phyloP scores from a whole-genome alignment of 139 green algal species.

The Closterium sp. region DNA sequence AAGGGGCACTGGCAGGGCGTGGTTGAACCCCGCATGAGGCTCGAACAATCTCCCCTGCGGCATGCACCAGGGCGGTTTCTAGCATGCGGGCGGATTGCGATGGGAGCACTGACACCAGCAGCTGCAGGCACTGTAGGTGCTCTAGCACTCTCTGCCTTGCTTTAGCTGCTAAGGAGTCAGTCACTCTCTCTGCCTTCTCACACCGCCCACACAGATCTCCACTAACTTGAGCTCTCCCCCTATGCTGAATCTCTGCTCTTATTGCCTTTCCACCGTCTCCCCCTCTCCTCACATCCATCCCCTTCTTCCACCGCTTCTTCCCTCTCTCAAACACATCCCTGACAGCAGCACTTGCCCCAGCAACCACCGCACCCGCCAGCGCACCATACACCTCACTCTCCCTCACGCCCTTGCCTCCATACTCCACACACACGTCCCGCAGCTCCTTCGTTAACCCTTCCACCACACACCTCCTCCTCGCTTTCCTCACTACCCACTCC shows the following conservation, averaged over 20 bases:
- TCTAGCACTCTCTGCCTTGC: not conserved
- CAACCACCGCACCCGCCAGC: not conserved
- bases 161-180: not conserved
- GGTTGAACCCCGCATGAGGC: not conserved
- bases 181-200: not conserved
- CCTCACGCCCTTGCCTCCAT: not conserved
- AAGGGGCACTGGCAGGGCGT: not conserved
- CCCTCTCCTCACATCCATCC: too few relatives aligned
- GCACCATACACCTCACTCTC: not conserved
- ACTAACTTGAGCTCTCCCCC: too few relatives aligned
- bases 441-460: not conserved
- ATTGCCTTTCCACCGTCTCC: too few relatives aligned
- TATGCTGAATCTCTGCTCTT: not conserved
- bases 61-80: not conserved
- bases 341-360: not conserved
- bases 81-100: not conserved
- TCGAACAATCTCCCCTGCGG: not conserved
- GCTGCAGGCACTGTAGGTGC: not conserved
- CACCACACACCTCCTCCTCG: not conserved
- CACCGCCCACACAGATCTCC: not conserved
- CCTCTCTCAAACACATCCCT: not conserved
- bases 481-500: not conserved
- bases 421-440: not conserved
- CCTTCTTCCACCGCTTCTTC: not conserved
- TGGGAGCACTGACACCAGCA: not conserved